Conservation (phyloP, 2,329 filamentous ascomycete species). For the Apiospora marii region DNA sequence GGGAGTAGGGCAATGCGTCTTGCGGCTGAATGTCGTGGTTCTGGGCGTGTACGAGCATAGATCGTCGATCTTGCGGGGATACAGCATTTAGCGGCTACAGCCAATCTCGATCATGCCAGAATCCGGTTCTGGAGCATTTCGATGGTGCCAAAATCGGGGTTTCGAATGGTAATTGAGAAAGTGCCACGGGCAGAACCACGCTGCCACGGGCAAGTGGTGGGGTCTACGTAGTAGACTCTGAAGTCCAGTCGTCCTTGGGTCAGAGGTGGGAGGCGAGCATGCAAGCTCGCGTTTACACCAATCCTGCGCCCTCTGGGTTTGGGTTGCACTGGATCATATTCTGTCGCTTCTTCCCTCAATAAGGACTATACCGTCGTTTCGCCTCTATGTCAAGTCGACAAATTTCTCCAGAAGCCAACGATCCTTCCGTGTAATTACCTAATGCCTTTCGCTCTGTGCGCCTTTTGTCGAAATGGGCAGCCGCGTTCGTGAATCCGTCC, state of each 20-base stretch:
- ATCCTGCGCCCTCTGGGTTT: no score
- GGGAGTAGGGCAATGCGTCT: no score
- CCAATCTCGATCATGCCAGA: no score
- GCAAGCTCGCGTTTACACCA: no score
- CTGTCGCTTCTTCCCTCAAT: background rate
- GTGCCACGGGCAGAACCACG: no score
- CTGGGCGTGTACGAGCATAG: background rate
- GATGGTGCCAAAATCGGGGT: background rate
- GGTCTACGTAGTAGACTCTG: no score
- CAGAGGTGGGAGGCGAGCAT: no score
- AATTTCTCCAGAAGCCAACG: background rate
- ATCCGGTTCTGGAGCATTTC: background rate
- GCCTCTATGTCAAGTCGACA: background rate
- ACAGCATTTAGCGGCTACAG: no score
- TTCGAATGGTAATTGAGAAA: background rate
- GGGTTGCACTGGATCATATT: no score
- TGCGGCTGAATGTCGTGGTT: no score
- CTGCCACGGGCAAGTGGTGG: no score
- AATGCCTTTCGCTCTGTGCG: background rate
- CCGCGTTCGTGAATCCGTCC: slow-evolving; percentile 4
- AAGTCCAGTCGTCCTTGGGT: no score
- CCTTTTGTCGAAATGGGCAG: slow-evolving; percentile 3
- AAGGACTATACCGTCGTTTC: background rate
- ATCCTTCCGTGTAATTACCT: background rate
- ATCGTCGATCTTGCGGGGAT: background rate